phyloP scores from a whole-genome alignment of 2,329 filamentous ascomycete genomes.

The Zalaria obscura region DNA sequence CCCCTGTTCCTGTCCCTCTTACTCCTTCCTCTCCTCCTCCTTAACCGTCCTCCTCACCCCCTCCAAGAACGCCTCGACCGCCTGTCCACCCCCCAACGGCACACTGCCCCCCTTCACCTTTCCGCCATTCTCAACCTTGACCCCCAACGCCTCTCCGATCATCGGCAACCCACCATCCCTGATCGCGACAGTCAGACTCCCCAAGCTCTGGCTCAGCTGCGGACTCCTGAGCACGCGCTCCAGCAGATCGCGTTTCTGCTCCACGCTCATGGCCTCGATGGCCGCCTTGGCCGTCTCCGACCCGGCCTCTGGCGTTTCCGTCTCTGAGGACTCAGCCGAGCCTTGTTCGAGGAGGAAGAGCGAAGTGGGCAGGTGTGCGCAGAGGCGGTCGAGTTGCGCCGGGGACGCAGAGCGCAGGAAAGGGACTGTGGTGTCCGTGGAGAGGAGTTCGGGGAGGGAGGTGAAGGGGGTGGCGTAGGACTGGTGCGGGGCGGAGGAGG shows the following conservation, averaged over 20 bases:
- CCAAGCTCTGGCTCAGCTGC: constrained; percentile 77
- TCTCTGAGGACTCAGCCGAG: constrained; percentile 33
- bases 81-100: constrained; percentile 75
- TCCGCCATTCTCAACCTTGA: constrained; percentile 74
- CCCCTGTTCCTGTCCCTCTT: background rate
- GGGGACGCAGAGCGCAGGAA: constrained; percentile 54
- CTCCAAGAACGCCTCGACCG: constrained; percentile 80
- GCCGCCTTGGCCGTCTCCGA: constrained; percentile 54
- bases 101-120: constrained; percentile 64
- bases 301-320: constrained; percentile 47
- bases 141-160: constrained; percentile 70
- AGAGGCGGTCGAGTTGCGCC: constrained; percentile 56
- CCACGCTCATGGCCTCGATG: constrained; percentile 55
- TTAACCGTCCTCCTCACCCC: constrained; percentile 71
- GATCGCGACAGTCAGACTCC: constrained; percentile 73
- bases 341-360: constrained; percentile 66
- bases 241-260: constrained; percentile 68
- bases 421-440: constrained; percentile 62
- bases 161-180: constrained; percentile 82
- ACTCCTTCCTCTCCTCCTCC: constrained; percentile 30
- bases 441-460: constrained; percentile 72
- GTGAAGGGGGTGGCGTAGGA: constrained; percentile 57
- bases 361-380: constrained; percentile 64
- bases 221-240: constrained; percentile 75
- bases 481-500: constrained; percentile 20